These are phyloP conservation scores for Termitomyces sp. DNA, from an alignment of 768 basidiomycete genomes.

Conservation along the genomic window DNA sequence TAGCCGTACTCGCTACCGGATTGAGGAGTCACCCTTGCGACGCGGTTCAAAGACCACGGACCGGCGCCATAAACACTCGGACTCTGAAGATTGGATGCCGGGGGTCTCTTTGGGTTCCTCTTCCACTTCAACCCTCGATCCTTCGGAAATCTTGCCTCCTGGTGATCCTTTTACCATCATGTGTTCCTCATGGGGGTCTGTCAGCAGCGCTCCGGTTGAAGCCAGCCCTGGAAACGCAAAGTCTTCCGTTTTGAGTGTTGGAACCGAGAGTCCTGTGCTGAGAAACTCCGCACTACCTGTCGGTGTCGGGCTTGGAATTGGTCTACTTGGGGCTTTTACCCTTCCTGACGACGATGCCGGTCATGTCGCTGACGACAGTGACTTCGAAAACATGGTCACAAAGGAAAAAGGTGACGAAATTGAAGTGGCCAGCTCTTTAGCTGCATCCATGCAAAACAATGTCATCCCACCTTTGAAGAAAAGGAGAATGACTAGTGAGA, in stretches of 20 bases:
- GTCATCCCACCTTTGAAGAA: constrained; percentile 46
- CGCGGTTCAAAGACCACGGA: constrained; percentile 22
- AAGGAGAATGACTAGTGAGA: constrained; percentile 39
- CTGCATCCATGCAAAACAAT: constrained; percentile 1
- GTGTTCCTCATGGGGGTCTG: constrained; percentile 37
- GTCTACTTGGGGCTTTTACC: constrained; percentile 54
- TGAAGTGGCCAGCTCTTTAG: constrained; percentile 10
- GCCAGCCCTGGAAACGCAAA: constrained; percentile 21
- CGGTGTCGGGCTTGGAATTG: constrained; percentile 44
- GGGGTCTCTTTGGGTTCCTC: constrained; percentile 23
- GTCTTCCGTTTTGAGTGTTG: constrained; percentile 28
- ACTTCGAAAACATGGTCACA: constrained; percentile 28
- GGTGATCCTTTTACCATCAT: constrained; percentile 46
- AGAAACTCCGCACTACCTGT: constrained; percentile 33
- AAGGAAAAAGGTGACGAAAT: constrained; percentile 28
- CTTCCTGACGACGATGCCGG: constrained; percentile 34
- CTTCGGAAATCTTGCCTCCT: constrained; percentile 17
- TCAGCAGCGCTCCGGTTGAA: constrained; percentile 16
- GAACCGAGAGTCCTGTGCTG: constrained; percentile 55
- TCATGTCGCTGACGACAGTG: constrained; percentile 23
- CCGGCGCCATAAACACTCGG: constrained; percentile 25
- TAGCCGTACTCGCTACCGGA: constrained; percentile 26
- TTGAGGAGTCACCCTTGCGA: constrained; percentile 48
- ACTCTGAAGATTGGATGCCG: constrained; percentile 39
- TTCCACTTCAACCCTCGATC: constrained; percentile 17